Base-by-base conservation (phyloP, 345 rosid species). In the Rhizophora mangle region DNA sequence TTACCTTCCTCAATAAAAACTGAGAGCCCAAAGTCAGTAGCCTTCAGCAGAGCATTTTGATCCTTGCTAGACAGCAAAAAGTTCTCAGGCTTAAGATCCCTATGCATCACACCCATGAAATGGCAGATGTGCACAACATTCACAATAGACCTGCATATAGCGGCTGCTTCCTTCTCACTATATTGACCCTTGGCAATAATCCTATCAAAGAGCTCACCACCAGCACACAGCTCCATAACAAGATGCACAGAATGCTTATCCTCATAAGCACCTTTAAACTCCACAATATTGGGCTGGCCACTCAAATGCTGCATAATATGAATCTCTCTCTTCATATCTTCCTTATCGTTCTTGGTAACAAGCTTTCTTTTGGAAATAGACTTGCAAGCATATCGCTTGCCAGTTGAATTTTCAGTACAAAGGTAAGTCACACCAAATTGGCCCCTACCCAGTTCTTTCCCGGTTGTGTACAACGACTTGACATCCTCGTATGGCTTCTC, bases 1-100 rank as follows among this genome's bases (percentile, higher is more conserved):
- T 67, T 65, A 83, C 89, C 87, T 24, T 82, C 85, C 70, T 84
- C 81, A 15, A 86, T 82, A 74, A 82, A 84, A 6, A 86, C 86
- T 0, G 77, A 76, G n/a, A 76, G 74, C 8, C 79, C 79, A 64
- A 76, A 76, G 46, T 76, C 79, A 60, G 79, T 70, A 6, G 79
- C 75, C 68, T 76, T 76, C n/a, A 76, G 32, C 39, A 29, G 43
- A 21, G 74, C 56, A 65, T 52, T 60, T 10, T 31, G 51, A 54
- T 76, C 68, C 34, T 70, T 70, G 43, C 68, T 61, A 15, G 74
- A 76, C 19, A 76, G 64, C 75, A 76, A 70, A 71, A 76, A 76
- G 70, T 76, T 76, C 68, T 76, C 79, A 21, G 79, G 79, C 64
- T 76, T 76, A 31, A 76, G 79, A 69, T 76, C 71, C 59, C 79